Conservation (phyloP, 371 early-diverging fungal species). For the Ecytonucleospora hepatopenaei region DNA sequence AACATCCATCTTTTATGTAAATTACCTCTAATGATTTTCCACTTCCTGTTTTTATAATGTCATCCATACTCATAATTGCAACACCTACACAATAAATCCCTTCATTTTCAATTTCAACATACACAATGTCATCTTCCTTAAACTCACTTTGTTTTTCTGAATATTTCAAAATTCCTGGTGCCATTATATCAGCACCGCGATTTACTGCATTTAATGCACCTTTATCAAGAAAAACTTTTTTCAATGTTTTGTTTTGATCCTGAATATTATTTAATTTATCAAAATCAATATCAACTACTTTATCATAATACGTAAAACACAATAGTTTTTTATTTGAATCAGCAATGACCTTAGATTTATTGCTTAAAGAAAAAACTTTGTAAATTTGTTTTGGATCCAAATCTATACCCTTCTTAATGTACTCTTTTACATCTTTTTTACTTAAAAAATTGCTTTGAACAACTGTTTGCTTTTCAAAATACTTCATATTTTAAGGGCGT, state of each 20-base stretch:
- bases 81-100: neutral
- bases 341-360: constrained; percentile 22
- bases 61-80: neutral
- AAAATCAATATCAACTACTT: too few species aligned
- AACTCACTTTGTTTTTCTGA: constrained; percentile 11
- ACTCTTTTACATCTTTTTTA: constrained; percentile 42
- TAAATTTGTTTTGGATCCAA: constrained; percentile 34
- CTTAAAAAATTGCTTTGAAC: constrained; percentile 17
- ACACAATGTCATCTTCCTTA: constrained; percentile 28
- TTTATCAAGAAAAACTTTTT: constrained; percentile 41
- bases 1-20: neutral
- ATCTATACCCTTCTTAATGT: constrained; percentile 11
- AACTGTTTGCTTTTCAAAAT: constrained; percentile 21
- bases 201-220: constrained; percentile 52
- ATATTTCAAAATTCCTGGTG: constrained; percentile 52
- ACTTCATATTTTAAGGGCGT: neutral
- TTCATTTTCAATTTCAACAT: constrained; percentile 21
- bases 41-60: neutral
- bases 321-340: constrained; percentile 10
- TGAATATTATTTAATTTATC: constrained; percentile 36
- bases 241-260: constrained; percentile 6
- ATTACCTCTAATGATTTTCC: neutral
- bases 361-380: constrained; percentile 22
- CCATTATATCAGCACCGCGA: constrained; percentile 56
- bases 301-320: constrained; percentile 31